Evolutionary conservation across 2,329 filamentous ascomycete genomes (phyloP).

Genomic region (Pezicula radicicola): DNA sequence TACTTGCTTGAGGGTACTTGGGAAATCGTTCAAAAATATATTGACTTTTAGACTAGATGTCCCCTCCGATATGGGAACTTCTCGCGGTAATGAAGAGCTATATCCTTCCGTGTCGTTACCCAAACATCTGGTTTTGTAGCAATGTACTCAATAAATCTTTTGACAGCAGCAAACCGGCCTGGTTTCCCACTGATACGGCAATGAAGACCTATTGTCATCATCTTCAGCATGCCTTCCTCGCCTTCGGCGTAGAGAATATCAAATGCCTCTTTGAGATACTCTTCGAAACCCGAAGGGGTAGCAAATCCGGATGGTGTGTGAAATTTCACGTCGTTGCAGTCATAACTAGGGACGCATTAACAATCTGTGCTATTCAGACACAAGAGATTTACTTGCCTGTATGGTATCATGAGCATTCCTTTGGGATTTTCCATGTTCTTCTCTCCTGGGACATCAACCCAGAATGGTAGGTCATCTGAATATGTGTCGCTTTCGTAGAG

Average conservation of each 20-base stretch:
- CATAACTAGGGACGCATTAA: background rate
- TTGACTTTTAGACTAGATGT: background rate
- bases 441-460: conserved; percentile 48
- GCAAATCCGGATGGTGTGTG: background rate
- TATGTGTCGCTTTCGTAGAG: conserved; percentile 47
- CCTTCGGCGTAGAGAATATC: conserved; percentile 44
- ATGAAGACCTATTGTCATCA: conserved; percentile 55
- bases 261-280: conserved; percentile 46
- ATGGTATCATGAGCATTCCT: conserved; percentile 49
- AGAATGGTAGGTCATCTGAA: conserved; percentile 51
- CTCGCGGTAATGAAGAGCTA: conserved; percentile 42
- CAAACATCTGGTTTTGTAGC: conserved; percentile 45
- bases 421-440: conserved; percentile 32
- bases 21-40: background rate
- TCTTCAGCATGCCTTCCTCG: conserved; percentile 39
- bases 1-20: background rate
- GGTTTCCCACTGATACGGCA: conserved; percentile 48
- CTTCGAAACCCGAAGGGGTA: conserved; percentile 2
- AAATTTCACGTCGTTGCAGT: conserved; percentile 12
- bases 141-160: conserved; percentile 50
- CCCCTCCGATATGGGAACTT: conserved; percentile 40
- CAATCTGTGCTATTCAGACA: background rate
- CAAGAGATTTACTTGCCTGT: conserved; percentile 46
- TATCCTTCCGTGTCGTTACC: conserved; percentile 48
- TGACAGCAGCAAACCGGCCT: conserved; percentile 44